Evolutionary conservation across 805 yeast genomes (phyloP).

Genomic region (Lipomyces starkeyi): DNA sequence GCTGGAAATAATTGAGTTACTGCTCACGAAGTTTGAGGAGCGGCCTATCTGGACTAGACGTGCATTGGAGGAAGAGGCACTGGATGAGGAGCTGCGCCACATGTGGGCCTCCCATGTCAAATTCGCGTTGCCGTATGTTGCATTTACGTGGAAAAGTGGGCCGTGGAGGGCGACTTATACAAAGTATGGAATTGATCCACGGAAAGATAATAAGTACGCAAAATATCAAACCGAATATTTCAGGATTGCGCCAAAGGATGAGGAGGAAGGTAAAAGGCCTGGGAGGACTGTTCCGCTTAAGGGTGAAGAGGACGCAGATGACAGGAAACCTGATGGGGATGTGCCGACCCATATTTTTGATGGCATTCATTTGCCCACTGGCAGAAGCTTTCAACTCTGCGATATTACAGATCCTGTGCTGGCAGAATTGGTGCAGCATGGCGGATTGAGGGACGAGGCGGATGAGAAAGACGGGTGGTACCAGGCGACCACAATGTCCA

Average conservation of each 20-base stretch:
- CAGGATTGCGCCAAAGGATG: conserved; percentile 50
- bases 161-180: conserved; percentile 94
- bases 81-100: conserved; percentile 45
- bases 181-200: conserved; percentile 79
- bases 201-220: conserved; percentile 58
- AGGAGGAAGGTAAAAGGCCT: conserved; percentile 24
- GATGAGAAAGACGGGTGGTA: conserved; percentile 84
- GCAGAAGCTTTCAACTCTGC: conserved; percentile 78
- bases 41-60: conserved; percentile 88
- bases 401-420: conserved; percentile 75
- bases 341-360: conserved; percentile 63
- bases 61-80: conserved; percentile 54
- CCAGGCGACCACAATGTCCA: conserved; percentile 62
- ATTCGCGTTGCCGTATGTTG: conserved; percentile 81
- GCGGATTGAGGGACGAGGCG: conserved; percentile 51
- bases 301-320: conserved; percentile 45
- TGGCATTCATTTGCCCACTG: conserved; percentile 70
- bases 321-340: conserved; percentile 46
- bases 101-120: conserved; percentile 53
- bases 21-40: conserved; percentile 58
- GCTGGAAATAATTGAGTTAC: conserved; percentile 44
- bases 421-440: conserved; percentile 49
- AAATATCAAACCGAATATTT: conserved; percentile 86
- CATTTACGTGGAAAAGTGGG: conserved; percentile 83
- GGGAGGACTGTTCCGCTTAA: conserved; percentile 42